Percentiles rank a stretch among this genome's conserved stretches.
phyloP scores from a whole-genome alignment of 306 rosid genomes.

The Quercus ilex region DNA sequence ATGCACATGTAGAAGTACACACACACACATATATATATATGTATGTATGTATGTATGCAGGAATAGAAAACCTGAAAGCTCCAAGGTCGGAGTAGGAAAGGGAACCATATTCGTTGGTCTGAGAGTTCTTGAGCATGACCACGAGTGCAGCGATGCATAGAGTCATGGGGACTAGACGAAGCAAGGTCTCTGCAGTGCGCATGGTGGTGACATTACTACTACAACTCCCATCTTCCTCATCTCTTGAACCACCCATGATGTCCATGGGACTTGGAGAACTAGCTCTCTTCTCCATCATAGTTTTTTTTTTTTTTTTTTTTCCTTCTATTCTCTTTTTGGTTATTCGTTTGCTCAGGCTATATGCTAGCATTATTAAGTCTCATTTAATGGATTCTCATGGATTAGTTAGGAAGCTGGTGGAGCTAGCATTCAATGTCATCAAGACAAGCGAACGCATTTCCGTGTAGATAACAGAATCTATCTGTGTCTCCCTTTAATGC shows the following conservation, averaged over 20 bases:
- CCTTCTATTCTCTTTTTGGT: neutral
- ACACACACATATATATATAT: too few relatives aligned
- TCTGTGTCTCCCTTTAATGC: too few relatives aligned
- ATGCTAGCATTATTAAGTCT: neutral
- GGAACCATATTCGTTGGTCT: slow-evolving; percentile 64
- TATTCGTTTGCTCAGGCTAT: neutral
- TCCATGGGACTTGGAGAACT: slow-evolving; percentile 40
- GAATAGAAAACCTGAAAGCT: slow-evolving; percentile 58
- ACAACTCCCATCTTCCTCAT: neutral
- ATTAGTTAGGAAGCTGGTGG: slow-evolving; percentile 12
- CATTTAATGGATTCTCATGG: neutral
- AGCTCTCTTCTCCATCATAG: neutral
- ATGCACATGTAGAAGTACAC: too few relatives aligned
- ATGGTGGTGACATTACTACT: slow-evolving; percentile 21
- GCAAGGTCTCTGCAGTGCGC: slow-evolving; percentile 63
- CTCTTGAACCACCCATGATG: slow-evolving; percentile 4
- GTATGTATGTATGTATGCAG: too few relatives aligned
- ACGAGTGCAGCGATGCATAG: slow-evolving; percentile 74
- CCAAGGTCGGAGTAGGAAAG: slow-evolving; percentile 65
- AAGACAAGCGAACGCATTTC: slow-evolving; percentile 26
- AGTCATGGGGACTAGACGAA: slow-evolving; percentile 71
- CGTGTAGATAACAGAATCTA: neutral
- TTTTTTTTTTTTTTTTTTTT: neutral
- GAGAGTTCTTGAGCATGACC: slow-evolving; percentile 79
- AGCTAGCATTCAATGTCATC: slow-evolving; percentile 27